Evolutionary conservation across 257 asterid genomes (phyloP).

Genomic region (Solanum pennellii): DNA sequence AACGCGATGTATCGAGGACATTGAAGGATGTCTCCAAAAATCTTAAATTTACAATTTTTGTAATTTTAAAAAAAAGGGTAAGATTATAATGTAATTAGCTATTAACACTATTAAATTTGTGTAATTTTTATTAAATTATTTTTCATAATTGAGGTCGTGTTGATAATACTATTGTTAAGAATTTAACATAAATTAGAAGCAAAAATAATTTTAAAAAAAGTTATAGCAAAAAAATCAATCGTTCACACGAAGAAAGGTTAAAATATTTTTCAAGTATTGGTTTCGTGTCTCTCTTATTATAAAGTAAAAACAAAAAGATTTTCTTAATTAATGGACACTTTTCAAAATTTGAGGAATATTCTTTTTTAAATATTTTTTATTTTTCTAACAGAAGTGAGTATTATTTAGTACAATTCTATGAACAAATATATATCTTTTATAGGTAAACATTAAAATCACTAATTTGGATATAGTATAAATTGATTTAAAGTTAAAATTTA

Average conservation of each 20-base stretch:
- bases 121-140: no score
- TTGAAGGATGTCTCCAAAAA: background rate
- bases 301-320: no score
- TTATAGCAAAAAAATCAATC: background rate
- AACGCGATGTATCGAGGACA: background rate
- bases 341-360: background rate
- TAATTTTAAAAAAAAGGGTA: background rate
- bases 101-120: background rate
- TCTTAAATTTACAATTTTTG: background rate
- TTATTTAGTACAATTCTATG: background rate
- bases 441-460: background rate
- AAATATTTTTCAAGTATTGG: background rate
- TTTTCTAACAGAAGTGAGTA: background rate
- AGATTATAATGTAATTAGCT: background rate
- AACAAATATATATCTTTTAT: background rate
- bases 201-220: no score
- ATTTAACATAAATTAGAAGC: background rate
- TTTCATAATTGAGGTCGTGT: background rate
- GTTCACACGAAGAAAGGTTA: background rate
- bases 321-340: background rate
- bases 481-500: no score
- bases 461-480: background rate
- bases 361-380: no score
- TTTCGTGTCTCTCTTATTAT: background rate
- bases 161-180: background rate